phyloP scores from a whole-genome alignment of 495 filamentous ascomycete genomes.

The Podospora appendiculata region DNA sequence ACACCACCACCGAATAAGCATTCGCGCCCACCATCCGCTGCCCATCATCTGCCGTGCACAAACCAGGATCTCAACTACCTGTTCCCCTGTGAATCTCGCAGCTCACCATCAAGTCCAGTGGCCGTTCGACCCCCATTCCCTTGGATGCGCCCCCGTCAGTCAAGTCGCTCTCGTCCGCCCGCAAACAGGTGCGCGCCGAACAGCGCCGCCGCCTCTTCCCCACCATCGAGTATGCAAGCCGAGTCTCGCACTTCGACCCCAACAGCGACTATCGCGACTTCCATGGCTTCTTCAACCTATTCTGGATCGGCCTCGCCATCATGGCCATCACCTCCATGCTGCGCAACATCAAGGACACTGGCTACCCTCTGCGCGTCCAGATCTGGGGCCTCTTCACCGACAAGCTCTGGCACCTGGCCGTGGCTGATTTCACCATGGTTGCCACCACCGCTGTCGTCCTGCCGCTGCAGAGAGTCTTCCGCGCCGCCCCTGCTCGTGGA shows the following conservation, averaged over 20 bases:
- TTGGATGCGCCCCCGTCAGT: constrained; percentile 86
- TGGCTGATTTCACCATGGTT: constrained; percentile 82
- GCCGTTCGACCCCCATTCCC: constrained; percentile 80
- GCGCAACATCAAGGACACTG: constrained; percentile 90
- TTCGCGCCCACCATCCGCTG: too few species aligned
- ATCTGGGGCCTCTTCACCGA: constrained; percentile 84
- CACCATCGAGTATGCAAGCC: constrained; percentile 86
- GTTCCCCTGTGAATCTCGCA: background rate
- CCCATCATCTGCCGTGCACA: background rate
- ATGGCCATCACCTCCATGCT: constrained; percentile 92
- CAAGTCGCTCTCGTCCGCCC: constrained; percentile 73
- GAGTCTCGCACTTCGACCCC: constrained; percentile 94
- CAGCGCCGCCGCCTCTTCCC: constrained; percentile 82
- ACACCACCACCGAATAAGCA: background rate
- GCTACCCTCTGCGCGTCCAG: constrained; percentile 69
- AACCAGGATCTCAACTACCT: constrained; percentile 1
- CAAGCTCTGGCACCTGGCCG: constrained; percentile 77
- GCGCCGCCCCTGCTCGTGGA: constrained; percentile 38
- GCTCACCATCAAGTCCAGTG: constrained; percentile 40
- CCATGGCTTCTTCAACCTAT: constrained; percentile 92
- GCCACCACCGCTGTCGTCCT: constrained; percentile 61
- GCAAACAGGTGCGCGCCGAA: constrained; percentile 78
- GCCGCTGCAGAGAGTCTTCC: constrained; percentile 65
- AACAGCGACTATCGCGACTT: constrained; percentile 89
- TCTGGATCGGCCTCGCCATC: constrained; percentile 93